Base-by-base conservation (phyloP, 1,284 basidiomycete genomes). In the Marasmius tenuissimus region DNA sequence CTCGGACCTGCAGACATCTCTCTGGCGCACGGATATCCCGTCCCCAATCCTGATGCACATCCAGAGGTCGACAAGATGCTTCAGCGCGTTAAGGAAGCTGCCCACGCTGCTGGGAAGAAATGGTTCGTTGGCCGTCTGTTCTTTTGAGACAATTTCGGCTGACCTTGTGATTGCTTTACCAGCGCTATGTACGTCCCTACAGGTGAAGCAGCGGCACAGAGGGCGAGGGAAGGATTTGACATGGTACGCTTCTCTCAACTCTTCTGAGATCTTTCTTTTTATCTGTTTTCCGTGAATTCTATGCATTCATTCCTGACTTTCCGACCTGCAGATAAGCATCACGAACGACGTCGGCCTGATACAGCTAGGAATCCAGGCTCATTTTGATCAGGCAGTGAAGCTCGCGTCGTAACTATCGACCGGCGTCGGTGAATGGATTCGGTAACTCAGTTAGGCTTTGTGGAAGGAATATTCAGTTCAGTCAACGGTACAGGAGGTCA, bases 1-100 rank as follows among this genome's bases (percentile, higher is more conserved):
- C 84, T 91, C 59, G 88, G 88, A 11, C 87, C 87, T 1, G 89
- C 84, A 65, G 87, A 88, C 68, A 78, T 89, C 49, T 87, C 86
- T 4, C 77, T 86, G 53, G 78, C 81, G 1, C 75, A 86, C 20
- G 86, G 86, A 35, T 84, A 81, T 67, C 79, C 83, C 0, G 70
- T 83, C 10, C 87, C 86, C 11, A 79, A 80, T 22, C 87, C 86
- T 0, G 83, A 88, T 67, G 85, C 85, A 0, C 84, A 87, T 65
- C 83, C 86, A 0, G 81, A 85, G 1, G 81, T 87, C 4, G 87
- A 91, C 68, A 76, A 79, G 53, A 74, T 85, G 5, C 89, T 92
- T 49, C 83, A 88, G 62, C 75, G 75, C 20, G 84, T 90, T 40
- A 75, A 86, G 35, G 71, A 77, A 45, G 81, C 74, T 1, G 76